Evolutionary conservation across 1,284 basidiomycete genomes (phyloP).

Genomic region (Cutaneotrichosporon cutaneum): DNA sequence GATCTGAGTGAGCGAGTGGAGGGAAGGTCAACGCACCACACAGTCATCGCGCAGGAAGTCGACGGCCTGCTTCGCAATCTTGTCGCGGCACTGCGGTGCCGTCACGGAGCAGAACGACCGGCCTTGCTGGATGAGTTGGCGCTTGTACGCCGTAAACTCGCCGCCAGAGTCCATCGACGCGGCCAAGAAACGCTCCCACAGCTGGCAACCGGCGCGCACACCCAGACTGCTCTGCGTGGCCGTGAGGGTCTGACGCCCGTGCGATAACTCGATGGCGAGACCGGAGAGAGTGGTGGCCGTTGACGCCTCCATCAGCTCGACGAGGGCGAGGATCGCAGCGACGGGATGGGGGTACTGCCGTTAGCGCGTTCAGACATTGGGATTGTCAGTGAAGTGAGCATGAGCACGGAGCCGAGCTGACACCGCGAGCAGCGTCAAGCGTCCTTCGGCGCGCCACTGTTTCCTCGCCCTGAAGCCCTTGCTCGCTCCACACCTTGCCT

Average conservation of each 20-base stretch:
- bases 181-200: constrained; percentile 52
- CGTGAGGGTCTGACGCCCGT: constrained; percentile 42
- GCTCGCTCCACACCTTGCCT: background rate
- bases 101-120: constrained; percentile 49
- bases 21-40: constrained; percentile 60
- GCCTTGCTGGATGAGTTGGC: constrained; percentile 47
- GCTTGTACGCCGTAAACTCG: constrained; percentile 47
- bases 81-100: constrained; percentile 80
- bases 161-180: constrained; percentile 31
- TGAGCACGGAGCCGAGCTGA: background rate
- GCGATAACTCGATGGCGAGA: constrained; percentile 44
- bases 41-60: constrained; percentile 93
- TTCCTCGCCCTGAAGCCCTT: background rate
- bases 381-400: background rate
- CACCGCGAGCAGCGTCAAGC: background rate
- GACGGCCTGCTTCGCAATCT: constrained; percentile 84
- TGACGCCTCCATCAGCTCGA: constrained; percentile 51
- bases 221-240: constrained; percentile 49
- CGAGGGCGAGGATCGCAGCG: constrained; percentile 53
- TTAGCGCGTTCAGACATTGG: constrained; percentile 1
- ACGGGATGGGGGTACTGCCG: constrained; percentile 49
- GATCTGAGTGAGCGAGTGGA: constrained; percentile 60
- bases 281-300: constrained; percentile 51
- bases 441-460: background rate
- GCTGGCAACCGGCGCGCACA: constrained; percentile 52